phyloP scores from a whole-genome alignment of 78 protist species.

The Mastigamoeba balamuthi region DNA sequence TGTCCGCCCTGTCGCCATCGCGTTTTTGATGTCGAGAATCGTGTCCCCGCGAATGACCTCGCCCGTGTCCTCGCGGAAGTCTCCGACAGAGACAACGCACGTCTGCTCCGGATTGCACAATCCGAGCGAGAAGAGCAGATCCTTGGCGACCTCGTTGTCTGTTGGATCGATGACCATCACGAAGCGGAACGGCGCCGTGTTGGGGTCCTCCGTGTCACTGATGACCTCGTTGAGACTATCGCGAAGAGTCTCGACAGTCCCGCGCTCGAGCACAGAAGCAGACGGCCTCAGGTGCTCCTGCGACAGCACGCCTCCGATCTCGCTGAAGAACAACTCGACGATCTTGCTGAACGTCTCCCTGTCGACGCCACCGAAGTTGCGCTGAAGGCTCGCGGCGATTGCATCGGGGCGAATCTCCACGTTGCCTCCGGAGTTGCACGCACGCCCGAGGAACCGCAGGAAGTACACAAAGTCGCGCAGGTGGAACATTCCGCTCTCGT shows the following conservation, averaged over 20 bases:
- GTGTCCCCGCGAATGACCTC: not conserved
- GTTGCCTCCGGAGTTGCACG: not conserved
- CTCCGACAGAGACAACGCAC: not conserved
- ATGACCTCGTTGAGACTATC: not conserved
- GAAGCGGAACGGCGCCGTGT: not conserved
- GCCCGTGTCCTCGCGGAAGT: not conserved
- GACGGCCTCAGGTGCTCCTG: not conserved
- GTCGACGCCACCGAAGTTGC: not conserved
- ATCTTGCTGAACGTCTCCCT: not conserved
- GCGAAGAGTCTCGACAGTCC: not conserved
- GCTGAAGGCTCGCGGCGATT: not conserved
- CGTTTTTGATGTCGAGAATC: not conserved
- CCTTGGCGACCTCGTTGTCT: not conserved
- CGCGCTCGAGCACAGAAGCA: too few relatives aligned
- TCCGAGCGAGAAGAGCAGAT: not conserved
- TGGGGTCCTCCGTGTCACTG: not conserved
- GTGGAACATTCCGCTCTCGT: not conserved
- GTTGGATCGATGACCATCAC: not conserved
- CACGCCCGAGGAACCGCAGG: not conserved
- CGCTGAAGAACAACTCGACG: not conserved
- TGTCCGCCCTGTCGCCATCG: not conserved
- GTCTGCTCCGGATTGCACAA: not conserved
- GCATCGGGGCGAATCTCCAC: not conserved
- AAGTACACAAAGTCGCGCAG: slow-evolving; percentile 1
- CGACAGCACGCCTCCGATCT: not conserved